Evolutionary conservation across 75 land plant genomes (phyloP).

Genomic region (Pinus albicaulis): DNA sequence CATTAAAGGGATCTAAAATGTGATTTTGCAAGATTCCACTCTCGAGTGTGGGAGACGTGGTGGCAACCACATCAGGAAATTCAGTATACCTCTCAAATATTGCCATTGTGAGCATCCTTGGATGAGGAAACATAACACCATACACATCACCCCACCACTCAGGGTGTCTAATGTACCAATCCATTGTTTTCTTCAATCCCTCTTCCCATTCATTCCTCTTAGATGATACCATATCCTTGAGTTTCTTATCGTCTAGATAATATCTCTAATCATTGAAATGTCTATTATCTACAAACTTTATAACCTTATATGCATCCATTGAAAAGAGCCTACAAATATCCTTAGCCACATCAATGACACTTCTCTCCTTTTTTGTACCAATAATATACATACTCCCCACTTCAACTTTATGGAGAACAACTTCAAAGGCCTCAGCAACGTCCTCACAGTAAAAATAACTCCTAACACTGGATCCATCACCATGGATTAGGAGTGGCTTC

Average conservation of each 20-base stretch:
- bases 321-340: conserved; percentile 65
- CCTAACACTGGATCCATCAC: conserved; percentile 71
- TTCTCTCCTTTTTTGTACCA: conserved; percentile 68
- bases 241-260: conserved; percentile 60
- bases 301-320: conserved; percentile 41
- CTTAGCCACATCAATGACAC: conserved; percentile 70
- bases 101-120: conserved; percentile 61
- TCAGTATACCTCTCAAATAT: conserved; percentile 20
- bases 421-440: conserved; percentile 76
- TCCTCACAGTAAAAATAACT: conserved; percentile 71
- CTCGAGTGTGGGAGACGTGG: not conserved
- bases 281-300: conserved; percentile 63
- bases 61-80: conserved; percentile 1
- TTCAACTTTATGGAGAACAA: conserved; percentile 60
- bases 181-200: conserved; percentile 63
- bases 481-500: conserved; percentile 62
- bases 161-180: conserved; percentile 57
- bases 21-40: not conserved
- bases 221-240: conserved; percentile 58
- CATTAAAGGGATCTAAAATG: conserved; percentile 8
- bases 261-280: conserved; percentile 78
- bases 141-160: conserved; percentile 83
- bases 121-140: conserved; percentile 69
- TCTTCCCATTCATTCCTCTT: conserved; percentile 68
- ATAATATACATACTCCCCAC: conserved; percentile 76